These are phyloP conservation scores for Sphagnum magellanicum DNA, from an alignment of 228 moss, liverwort and hornwort species.

Conservation along the genomic window DNA sequence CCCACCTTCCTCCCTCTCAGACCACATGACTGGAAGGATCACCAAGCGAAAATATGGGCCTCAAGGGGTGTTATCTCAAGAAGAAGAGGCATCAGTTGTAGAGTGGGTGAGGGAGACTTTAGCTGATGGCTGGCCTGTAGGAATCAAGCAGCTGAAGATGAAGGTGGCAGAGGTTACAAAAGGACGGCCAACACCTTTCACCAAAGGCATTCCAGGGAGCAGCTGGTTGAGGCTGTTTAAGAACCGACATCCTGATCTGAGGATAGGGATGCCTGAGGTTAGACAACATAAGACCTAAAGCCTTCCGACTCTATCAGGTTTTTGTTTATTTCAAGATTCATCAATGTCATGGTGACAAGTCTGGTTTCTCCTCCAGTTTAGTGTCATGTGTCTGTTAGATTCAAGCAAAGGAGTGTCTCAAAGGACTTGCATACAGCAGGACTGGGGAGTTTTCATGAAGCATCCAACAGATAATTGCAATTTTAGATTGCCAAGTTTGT, in stretches of 20 bases:
- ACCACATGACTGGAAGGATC: background rate
- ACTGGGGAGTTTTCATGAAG: too few relatives aligned
- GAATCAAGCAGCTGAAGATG: background rate
- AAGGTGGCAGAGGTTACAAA: background rate
- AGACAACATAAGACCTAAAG: too few relatives aligned
- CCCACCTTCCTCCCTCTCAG: background rate
- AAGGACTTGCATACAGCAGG: too few relatives aligned
- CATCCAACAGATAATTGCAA: too few relatives aligned
- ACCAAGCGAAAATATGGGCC: background rate
- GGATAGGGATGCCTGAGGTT: background rate
- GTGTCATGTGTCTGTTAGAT: too few relatives aligned
- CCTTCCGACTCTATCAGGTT: too few relatives aligned
- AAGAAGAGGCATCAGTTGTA: background rate
- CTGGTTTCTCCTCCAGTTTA: too few relatives aligned
- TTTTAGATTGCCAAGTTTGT: too few relatives aligned
- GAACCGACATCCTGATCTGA: background rate
- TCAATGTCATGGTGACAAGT: too few relatives aligned
- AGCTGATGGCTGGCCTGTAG: background rate
- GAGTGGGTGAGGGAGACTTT: background rate
- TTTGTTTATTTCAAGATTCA: too few relatives aligned
- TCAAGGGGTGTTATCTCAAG: background rate
- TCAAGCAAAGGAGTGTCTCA: too few relatives aligned
- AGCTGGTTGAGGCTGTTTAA: background rate
- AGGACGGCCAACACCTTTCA: background rate
- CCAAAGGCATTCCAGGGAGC: background rate